phyloP scores from a whole-genome alignment of 352 stramenopile genomes.

The Phytophthora cryptogea region DNA sequence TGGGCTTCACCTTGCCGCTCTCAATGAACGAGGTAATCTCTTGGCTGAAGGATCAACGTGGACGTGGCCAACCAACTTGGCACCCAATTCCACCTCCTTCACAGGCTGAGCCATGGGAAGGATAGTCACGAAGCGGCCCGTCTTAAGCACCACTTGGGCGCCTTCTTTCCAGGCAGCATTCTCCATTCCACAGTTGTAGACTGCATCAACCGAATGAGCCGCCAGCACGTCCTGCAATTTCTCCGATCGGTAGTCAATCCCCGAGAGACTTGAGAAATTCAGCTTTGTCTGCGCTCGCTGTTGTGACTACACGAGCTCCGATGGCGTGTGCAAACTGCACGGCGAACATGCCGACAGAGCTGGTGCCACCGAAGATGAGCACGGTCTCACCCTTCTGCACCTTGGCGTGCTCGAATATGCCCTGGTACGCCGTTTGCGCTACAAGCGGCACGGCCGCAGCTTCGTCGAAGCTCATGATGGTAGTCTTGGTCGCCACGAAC shows the following conservation, averaged over 20 bases:
- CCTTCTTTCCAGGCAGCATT: conserved; percentile 32
- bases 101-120: conserved; percentile 17
- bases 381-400: conserved; percentile 46
- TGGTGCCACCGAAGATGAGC: conserved; percentile 50
- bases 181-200: conserved; percentile 47
- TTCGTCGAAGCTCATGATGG: conserved; percentile 44
- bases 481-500: conserved; percentile 49
- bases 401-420: conserved; percentile 37
- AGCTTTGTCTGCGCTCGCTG: conserved; percentile 36
- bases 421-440: conserved; percentile 45
- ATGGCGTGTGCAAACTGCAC: conserved; percentile 48
- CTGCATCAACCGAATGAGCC: conserved; percentile 41
- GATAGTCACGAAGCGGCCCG: conserved; percentile 29
- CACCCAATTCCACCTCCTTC: conserved; percentile 13
- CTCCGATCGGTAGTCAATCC: conserved; percentile 43
- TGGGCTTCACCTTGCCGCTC: conserved; percentile 37
- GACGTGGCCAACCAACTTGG: conserved; percentile 17
- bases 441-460: conserved; percentile 41
- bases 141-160: conserved; percentile 29
- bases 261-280: conserved; percentile 32
- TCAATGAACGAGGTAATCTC: conserved; percentile 48
- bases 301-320: conserved; percentile 34
- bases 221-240: conserved; percentile 41
- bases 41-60: conserved; percentile 8
- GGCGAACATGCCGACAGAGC: conserved; percentile 41